A percentile compares a stretch with the other conserved stretches of the same genome.
Conservation (phyloP, 805 yeast genomes). For the Wickerhamomyces strasburgensis region DNA sequence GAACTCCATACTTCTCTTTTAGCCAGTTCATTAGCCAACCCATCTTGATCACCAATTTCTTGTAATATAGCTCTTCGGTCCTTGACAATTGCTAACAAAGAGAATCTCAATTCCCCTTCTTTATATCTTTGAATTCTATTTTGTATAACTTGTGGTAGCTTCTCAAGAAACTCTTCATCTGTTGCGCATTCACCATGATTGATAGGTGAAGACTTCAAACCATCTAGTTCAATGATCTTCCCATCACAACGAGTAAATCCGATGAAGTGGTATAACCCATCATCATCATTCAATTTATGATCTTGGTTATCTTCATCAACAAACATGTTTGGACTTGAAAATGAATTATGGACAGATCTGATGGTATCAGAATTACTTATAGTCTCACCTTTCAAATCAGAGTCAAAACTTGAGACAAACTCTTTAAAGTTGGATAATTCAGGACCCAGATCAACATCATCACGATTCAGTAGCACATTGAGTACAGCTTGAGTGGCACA, state of each 20-base stretch:
- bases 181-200: constrained; percentile 40
- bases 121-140: constrained; percentile 43
- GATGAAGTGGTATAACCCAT: constrained; percentile 56
- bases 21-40: constrained; percentile 34
- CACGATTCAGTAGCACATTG: constrained; percentile 45
- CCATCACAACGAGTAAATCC: constrained; percentile 45
- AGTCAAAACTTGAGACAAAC: constrained; percentile 50
- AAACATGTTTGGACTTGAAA: constrained; percentile 49
- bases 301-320: constrained; percentile 34
- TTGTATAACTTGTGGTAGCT: constrained; percentile 40
- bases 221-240: constrained; percentile 56
- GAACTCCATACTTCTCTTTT: constrained; percentile 49
- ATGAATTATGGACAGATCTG: constrained; percentile 55
- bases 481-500: constrained; percentile 73
- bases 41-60: constrained; percentile 36
- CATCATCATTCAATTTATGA: constrained; percentile 32
- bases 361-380: constrained; percentile 54
- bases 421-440: constrained; percentile 42
- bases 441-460: constrained; percentile 41
- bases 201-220: constrained; percentile 52
- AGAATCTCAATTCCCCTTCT: constrained; percentile 48
- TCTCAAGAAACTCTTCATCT: constrained; percentile 37
- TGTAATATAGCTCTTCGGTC: constrained; percentile 39
- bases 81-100: constrained; percentile 47
- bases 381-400: constrained; percentile 56